Evolutionary conservation across 2,329 filamentous ascomycete genomes (phyloP).

Genomic region (Incumbomyces lentus): DNA sequence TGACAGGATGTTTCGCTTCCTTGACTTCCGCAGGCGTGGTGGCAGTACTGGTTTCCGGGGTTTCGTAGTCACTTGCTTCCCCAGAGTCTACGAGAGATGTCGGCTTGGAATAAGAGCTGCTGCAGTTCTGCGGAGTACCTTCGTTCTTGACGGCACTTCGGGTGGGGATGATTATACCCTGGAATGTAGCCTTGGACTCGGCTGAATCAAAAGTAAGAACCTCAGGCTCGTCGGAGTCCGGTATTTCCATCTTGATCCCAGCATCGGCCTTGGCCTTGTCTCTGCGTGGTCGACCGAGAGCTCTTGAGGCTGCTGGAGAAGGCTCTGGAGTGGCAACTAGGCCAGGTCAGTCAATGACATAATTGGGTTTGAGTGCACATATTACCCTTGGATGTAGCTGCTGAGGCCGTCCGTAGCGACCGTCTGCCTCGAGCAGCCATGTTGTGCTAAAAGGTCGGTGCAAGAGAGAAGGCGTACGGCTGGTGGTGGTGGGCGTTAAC

Average conservation of each 20-base stretch:
- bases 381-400: slow-evolving; percentile 9
- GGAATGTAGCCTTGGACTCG: slow-evolving; percentile 10
- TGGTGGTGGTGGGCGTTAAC: background rate
- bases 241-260: slow-evolving; percentile 11
- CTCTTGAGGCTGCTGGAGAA: slow-evolving; percentile 7
- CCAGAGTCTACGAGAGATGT: slow-evolving; percentile 30
- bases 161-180: slow-evolving; percentile 13
- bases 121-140: background rate
- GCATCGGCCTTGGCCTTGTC: background rate
- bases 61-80: slow-evolving; percentile 44
- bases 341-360: slow-evolving; percentile 3
- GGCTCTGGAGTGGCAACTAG: slow-evolving; percentile 14
- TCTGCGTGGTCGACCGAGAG: slow-evolving; percentile 5
- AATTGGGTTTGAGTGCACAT: background rate
- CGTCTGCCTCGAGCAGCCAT: slow-evolving; percentile 14
- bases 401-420: slow-evolving; percentile 8
- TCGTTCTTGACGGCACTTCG: background rate
- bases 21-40: slow-evolving; percentile 40
- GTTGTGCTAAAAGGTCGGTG: slow-evolving; percentile 1
- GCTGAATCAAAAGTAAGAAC: slow-evolving; percentile 7
- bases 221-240: slow-evolving; percentile 19
- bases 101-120: background rate
- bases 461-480: background rate
- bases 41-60: slow-evolving; percentile 50
- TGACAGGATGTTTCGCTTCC: slow-evolving; percentile 4